Conservation (phyloP, 257 asterid genomes). For the Rubia yunnanensis region DNA sequence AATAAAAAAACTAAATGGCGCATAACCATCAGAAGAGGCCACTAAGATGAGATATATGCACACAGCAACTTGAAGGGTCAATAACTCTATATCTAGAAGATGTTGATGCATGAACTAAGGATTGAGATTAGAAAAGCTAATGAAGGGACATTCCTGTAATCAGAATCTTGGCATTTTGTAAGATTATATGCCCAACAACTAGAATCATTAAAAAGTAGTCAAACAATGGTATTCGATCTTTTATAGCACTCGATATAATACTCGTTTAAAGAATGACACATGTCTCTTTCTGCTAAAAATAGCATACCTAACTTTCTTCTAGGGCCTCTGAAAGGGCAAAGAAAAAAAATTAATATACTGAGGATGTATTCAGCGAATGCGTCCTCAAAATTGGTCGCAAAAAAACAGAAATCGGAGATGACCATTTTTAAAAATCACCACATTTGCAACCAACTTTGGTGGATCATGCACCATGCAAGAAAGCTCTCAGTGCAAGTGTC, state of each 20-base stretch:
- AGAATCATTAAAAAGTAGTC: background rate
- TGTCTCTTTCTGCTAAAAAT: background rate
- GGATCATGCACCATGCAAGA: no score
- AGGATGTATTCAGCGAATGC: no score
- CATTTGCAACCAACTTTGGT: no score
- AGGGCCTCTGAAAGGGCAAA: no score
- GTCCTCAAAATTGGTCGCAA: no score
- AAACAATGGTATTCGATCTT: background rate
- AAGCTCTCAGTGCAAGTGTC: background rate
- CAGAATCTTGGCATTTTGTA: background rate
- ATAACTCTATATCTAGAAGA: background rate
- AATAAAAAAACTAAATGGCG: background rate
- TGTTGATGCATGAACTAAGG: background rate
- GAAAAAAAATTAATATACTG: no score
- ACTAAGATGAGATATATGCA: background rate
- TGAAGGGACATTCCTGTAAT: background rate
- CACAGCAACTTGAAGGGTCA: background rate
- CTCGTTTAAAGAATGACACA: background rate
- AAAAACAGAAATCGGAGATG: no score
- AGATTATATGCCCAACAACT: background rate
- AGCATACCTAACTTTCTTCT: no score
- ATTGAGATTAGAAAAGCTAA: background rate
- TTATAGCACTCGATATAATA: background rate
- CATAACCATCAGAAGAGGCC: slow-evolving; percentile 11
- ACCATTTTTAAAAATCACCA: no score